Conservation (phyloP, 1,284 basidiomycete genomes). For the Ceratobasidium sp. region DNA sequence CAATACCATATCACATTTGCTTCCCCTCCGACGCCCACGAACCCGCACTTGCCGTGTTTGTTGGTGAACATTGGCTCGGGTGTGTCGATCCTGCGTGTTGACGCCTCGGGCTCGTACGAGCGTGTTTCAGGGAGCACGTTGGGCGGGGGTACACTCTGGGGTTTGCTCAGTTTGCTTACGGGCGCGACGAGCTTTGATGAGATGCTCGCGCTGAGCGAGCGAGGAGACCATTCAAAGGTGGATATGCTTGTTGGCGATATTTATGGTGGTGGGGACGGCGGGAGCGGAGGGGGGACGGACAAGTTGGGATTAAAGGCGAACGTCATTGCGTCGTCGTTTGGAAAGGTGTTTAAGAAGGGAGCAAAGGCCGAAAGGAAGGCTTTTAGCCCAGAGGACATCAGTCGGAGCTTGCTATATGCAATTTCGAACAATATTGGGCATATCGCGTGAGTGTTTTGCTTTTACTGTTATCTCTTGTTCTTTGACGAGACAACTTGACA, state of each 20-base stretch:
- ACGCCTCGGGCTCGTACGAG: slow-evolving; percentile 94
- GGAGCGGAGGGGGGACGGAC: slow-evolving; percentile 86
- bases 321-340: slow-evolving; percentile 97
- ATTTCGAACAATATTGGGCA: slow-evolving; percentile 99
- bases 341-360: slow-evolving; percentile 96
- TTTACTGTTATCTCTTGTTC: neutral
- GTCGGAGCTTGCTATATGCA: slow-evolving; percentile 91
- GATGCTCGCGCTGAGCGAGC: slow-evolving; percentile 93
- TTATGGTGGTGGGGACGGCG: slow-evolving; percentile 57
- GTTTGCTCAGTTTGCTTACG: slow-evolving; percentile 90
- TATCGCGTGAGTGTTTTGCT: slow-evolving; percentile 80
- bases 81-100: slow-evolving; percentile 96
- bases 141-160: slow-evolving; percentile 99
- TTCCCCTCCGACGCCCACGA: slow-evolving; percentile 59
- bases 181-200: slow-evolving; percentile 97
- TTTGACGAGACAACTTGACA: neutral
- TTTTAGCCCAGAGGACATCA: slow-evolving; percentile 94
- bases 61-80: slow-evolving; percentile 99
- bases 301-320: slow-evolving; percentile 96
- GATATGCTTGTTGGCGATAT: slow-evolving; percentile 99
- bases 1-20: slow-evolving; percentile 89
- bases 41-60: slow-evolving; percentile 92
- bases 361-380: slow-evolving; percentile 58
- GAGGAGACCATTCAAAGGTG: slow-evolving; percentile 91
- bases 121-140: slow-evolving; percentile 96